These are phyloP conservation scores for Linnemannia schmuckeri DNA, from an alignment of 192 early-diverging fungal genomes.

Conservation along the genomic window DNA sequence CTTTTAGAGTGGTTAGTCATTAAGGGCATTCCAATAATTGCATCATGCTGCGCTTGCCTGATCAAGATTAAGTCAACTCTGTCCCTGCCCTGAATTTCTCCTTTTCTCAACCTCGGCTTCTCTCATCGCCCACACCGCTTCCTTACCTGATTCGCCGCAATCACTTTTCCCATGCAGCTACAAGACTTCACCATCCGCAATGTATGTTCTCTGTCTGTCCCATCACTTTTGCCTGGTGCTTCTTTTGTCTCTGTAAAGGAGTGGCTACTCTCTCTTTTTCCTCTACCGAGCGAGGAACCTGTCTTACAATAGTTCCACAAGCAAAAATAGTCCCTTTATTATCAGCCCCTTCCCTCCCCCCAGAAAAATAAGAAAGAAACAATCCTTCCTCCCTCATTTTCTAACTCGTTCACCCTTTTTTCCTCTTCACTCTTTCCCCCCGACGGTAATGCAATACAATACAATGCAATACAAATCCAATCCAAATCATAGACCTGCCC, in stretches of 20 bases:
- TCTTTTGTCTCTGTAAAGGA: not conserved
- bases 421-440: not conserved
- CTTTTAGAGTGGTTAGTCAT: not conserved
- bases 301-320: too few species aligned
- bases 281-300: too few species aligned
- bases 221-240: not conserved
- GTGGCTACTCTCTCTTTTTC: not conserved
- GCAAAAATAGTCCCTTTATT: too few species aligned
- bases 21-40: not conserved
- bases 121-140: not conserved
- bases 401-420: not conserved
- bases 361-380: not conserved
- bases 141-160: not conserved
- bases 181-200: conserved; percentile 41
- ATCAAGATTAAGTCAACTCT: not conserved
- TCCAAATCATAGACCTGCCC: not conserved
- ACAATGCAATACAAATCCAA: not conserved
- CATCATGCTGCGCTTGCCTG: not conserved
- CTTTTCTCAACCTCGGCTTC: not conserved
- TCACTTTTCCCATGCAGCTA: conserved; percentile 14
- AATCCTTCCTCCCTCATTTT: too few species aligned
- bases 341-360: not conserved
- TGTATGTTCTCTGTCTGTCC: not conserved
- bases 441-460: too few species aligned
- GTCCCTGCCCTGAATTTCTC: not conserved